Base-by-base conservation (phyloP, 139 green algal genomes). In the Raphidocelis subcapitata region DNA sequence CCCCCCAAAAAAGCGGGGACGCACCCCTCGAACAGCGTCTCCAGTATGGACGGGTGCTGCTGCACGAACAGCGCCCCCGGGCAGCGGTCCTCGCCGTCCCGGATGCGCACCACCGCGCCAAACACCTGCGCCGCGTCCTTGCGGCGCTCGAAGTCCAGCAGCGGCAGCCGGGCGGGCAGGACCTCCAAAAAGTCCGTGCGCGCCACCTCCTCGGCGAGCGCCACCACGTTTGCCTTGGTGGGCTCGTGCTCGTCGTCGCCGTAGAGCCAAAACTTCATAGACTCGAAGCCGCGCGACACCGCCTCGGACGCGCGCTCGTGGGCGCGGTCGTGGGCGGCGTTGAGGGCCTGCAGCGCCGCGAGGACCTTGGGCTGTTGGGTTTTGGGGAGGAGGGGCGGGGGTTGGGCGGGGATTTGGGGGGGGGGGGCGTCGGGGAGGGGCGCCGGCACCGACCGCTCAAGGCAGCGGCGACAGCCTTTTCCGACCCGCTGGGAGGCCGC, bases 141-240 rank as follows among this genome's bases (percentile, higher is more conserved):
- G 29, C 92, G 79, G 15, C 85, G 65, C 82, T 97, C 92, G 79
- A 97, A 97, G 29, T 95, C 92, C 26, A 97, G 81, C 36, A 82
- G 67, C 2, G 26, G 62, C n/a, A 97, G 62, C 54, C 85, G 82
- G 21, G 84, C 67, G 4, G 90, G 86, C 68, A 96, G 72, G 54
- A 88, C 36, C 5, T 79, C 72, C 14, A 92, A 78, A 41, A 95
- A 67, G 16, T 88, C 82, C 2, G 69, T 81, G n/a, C 80, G 69
- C 37, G 75, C 77, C 1, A 81, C 80, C 81, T 95, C 89, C 16
- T 79, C 41, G 0, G 81, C 75, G 14, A 94, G 69, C 4, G 79
- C 65, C 5, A 92, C 68, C n/a, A 88, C 90, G 14, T 69, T 68
- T 26, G 95, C 91, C 55, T 86, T 87, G 31, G 75, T 82, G 36